These are phyloP conservation scores for Scheffersomyces spartinae DNA, from an alignment of 805 yeast genomes.

Conservation along the genomic window DNA sequence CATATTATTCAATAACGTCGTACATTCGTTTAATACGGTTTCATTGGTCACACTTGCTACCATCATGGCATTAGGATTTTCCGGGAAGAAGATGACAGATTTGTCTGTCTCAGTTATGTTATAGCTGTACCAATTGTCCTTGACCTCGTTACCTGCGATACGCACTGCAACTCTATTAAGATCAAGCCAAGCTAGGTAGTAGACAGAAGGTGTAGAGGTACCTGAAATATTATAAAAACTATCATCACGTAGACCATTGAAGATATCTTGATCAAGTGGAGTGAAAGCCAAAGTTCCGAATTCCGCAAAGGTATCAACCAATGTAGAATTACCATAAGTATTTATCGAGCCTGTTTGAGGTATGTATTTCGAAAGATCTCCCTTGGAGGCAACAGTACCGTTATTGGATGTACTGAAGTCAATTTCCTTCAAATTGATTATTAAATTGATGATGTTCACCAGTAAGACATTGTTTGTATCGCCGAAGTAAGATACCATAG, in stretches of 20 bases:
- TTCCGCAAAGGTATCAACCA: slow-evolving; percentile 12
- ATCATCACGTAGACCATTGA: slow-evolving; percentile 2
- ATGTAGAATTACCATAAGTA: slow-evolving; percentile 16
- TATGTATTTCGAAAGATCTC: too few relatives aligned
- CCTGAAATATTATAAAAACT: slow-evolving; percentile 13
- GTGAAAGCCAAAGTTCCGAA: slow-evolving; percentile 13
- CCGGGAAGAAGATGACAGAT: slow-evolving; percentile 11
- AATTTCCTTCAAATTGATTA: too few relatives aligned
- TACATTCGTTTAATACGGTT: slow-evolving; percentile 2
- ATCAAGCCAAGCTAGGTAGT: slow-evolving; percentile 14
- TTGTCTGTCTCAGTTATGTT: too few relatives aligned
- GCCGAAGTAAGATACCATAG: too few relatives aligned
- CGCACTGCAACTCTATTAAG: slow-evolving; percentile 17
- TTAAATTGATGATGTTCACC: too few relatives aligned
- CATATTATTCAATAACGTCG: slow-evolving; percentile 4
- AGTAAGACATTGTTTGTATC: too few relatives aligned
- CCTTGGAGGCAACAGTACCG: too few relatives aligned
- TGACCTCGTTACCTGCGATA: slow-evolving; percentile 12
- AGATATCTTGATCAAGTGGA: slow-evolving; percentile 13
- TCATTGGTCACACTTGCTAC: slow-evolving; percentile 5
- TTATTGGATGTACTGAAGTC: too few relatives aligned
- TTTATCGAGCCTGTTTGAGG: slow-evolving; percentile 3
- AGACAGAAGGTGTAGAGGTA: slow-evolving; percentile 14
- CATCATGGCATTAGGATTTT: slow-evolving; percentile 10
- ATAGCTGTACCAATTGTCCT: slow-evolving; percentile 5